Conservation (phyloP, 2,329 filamentous ascomycete genomes). For the Emergomyces orientalis region DNA sequence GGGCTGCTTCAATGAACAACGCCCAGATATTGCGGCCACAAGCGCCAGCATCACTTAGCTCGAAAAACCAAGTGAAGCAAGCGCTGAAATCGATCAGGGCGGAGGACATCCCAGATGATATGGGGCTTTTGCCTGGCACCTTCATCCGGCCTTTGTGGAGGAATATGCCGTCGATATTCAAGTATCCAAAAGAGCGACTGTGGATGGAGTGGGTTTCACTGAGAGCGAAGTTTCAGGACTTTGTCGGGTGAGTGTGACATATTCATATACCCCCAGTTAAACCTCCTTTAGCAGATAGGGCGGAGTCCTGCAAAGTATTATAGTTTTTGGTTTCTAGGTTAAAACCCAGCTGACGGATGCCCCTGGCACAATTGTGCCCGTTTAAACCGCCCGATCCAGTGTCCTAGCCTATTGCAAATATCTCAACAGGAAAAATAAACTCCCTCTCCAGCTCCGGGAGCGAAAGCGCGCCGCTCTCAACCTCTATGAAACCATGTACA, state of each 20-base stretch:
- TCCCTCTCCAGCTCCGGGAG: constrained; percentile 28
- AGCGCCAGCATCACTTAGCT: constrained; percentile 31
- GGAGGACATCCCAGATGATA: constrained; percentile 33
- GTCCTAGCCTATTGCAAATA: constrained; percentile 28
- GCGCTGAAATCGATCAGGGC: constrained; percentile 19
- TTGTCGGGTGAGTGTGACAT: constrained; percentile 24
- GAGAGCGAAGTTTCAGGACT: constrained; percentile 28
- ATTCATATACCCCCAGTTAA: constrained; percentile 4
- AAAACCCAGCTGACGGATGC: constrained; percentile 2
- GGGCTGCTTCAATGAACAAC: constrained; percentile 1
- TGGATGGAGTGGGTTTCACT: constrained; percentile 34
- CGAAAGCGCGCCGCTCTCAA: constrained; percentile 30
- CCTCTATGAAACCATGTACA: constrained; percentile 41
- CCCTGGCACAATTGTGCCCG: not conserved
- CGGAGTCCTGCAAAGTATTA: not conserved
- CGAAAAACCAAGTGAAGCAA: constrained; percentile 28
- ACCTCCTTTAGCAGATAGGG: too few relatives aligned
- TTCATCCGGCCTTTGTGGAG: constrained; percentile 32
- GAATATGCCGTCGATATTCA: constrained; percentile 34
- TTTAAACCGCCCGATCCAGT: constrained; percentile 13
- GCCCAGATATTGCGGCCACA: constrained; percentile 21
- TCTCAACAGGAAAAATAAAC: constrained; percentile 19
- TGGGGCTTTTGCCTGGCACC: constrained; percentile 39
- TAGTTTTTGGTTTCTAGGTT: constrained; percentile 9
- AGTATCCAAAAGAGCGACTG: constrained; percentile 27